Conservation (phyloP, 2,329 filamentous ascomycete genomes). For the Arthrobotrys musiformis region DNA sequence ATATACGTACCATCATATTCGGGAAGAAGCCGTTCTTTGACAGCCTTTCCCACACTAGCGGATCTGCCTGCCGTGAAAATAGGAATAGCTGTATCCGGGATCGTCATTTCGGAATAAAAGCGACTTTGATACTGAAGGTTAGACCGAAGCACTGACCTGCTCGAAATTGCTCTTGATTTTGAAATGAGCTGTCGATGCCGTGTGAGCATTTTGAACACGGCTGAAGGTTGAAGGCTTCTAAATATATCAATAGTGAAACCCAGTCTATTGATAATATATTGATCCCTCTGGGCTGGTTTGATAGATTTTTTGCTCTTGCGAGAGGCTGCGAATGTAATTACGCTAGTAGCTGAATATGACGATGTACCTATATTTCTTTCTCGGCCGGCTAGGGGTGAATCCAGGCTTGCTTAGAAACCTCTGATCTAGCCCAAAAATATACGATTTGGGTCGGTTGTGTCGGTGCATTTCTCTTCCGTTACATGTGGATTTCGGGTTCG, state of each 20-base stretch:
- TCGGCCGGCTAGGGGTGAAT: slow-evolving; percentile 10
- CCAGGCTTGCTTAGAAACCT: no score
- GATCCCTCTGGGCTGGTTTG: no score
- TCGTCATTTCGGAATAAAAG: slow-evolving; percentile 16
- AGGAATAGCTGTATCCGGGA: slow-evolving; percentile 29
- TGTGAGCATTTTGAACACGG: slow-evolving; percentile 9
- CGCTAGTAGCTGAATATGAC: background rate
- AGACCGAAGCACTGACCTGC: background rate
- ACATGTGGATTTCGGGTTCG: background rate
- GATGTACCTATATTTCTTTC: background rate
- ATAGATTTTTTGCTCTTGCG: no score
- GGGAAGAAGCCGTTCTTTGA: slow-evolving; percentile 41
- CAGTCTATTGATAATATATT: background rate
- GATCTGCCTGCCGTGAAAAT: slow-evolving; percentile 42
- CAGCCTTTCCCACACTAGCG: slow-evolving; percentile 1
- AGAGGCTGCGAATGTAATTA: background rate
- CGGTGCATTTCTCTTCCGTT: slow-evolving; percentile 10
- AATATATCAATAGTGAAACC: background rate
- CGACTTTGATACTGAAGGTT: background rate
- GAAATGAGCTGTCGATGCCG: slow-evolving; percentile 1
- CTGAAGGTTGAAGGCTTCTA: background rate
- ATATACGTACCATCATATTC: slow-evolving; percentile 39
- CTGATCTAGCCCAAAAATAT: background rate
- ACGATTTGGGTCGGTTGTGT: slow-evolving; percentile 22
- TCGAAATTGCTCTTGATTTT: background rate